Conservation (phyloP, 352 stramenopile species). For the Globisporangium nunn region DNA sequence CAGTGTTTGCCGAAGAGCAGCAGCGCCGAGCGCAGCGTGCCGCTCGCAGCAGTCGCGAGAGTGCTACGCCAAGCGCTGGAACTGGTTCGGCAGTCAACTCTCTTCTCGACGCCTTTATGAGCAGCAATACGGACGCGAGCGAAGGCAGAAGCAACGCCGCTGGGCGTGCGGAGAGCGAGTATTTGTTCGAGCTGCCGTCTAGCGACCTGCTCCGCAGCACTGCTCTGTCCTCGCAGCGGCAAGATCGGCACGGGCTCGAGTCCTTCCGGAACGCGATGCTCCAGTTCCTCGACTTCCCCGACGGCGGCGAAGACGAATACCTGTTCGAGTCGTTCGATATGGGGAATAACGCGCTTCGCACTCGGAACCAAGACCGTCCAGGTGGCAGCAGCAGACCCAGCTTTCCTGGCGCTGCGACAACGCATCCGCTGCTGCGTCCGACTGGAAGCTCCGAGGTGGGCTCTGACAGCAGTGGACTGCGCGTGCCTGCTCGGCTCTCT, state of each 20-base stretch:
- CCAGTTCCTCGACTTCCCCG: conserved; percentile 51
- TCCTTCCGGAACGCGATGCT: conserved; percentile 18
- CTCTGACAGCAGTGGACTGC: conserved; percentile 8
- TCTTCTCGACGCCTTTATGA: conserved; percentile 13
- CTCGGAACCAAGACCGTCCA: conserved; percentile 26
- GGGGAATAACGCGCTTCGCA: conserved; percentile 21
- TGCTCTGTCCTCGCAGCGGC: conserved; percentile 1
- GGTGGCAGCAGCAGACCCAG: conserved; percentile 14
- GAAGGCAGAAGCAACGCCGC: not conserved
- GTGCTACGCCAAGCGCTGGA: not conserved
- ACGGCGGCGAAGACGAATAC: conserved; percentile 44
- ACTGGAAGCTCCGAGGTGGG: conserved; percentile 8
- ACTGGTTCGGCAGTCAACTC: conserved; percentile 3
- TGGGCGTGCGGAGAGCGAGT: conserved; percentile 2
- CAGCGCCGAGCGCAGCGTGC: conserved; percentile 27
- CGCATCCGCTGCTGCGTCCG: conserved; percentile 37
- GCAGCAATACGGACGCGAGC: not conserved
- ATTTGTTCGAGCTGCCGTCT: conserved; percentile 12
- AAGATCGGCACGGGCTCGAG: conserved; percentile 7
- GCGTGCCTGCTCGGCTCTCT: conserved; percentile 31
- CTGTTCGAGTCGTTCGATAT: conserved; percentile 54
- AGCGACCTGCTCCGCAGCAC: conserved; percentile 12
- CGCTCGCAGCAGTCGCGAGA: conserved; percentile 15
- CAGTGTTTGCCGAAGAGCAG: conserved; percentile 47
- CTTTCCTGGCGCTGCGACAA: conserved; percentile 3